Percentiles rank a stretch among this genome's conserved stretches.
Conservation (phyloP, 305 asterid genomes). For the Coffea humblotiana region DNA sequence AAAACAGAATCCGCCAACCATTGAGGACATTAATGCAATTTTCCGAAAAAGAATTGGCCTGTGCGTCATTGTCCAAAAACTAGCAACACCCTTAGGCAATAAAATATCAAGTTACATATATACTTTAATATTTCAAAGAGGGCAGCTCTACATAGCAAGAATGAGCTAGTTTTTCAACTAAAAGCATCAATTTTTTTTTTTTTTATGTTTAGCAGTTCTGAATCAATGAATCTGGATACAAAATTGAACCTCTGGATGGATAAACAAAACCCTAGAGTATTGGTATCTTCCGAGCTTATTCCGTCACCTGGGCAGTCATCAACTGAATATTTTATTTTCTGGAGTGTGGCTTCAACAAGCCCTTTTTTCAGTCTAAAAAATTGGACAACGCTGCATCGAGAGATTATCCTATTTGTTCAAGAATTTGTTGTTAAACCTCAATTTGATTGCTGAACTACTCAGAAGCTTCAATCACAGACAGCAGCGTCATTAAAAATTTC, state of each 20-base stretch:
- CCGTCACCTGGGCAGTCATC: slow-evolving; percentile 33
- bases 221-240: slow-evolving; percentile 23
- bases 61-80: slow-evolving; percentile 22
- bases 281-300: background rate
- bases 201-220: slow-evolving; percentile 12
- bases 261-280: background rate
- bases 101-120: background rate
- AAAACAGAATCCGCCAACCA: background rate
- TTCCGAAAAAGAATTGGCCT: background rate
- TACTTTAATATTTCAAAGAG: background rate
- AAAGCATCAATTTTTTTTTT: slow-evolving; percentile 30
- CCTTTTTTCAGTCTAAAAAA: background rate
- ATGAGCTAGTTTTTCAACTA: slow-evolving; percentile 14
- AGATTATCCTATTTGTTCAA: background rate
- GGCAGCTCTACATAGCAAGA: background rate
- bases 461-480: background rate
- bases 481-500: background rate
- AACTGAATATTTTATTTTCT: background rate
- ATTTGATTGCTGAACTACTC: background rate
- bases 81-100: slow-evolving; percentile 25
- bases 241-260: slow-evolving; percentile 1
- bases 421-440: background rate
- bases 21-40: background rate
- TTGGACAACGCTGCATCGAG: background rate
- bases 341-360: slow-evolving; percentile 11